Evolutionary conservation across 306 rosid species (phyloP), one percentile per base, ranked within the genome.

Genomic region (Arachis hypogaea): DNA sequence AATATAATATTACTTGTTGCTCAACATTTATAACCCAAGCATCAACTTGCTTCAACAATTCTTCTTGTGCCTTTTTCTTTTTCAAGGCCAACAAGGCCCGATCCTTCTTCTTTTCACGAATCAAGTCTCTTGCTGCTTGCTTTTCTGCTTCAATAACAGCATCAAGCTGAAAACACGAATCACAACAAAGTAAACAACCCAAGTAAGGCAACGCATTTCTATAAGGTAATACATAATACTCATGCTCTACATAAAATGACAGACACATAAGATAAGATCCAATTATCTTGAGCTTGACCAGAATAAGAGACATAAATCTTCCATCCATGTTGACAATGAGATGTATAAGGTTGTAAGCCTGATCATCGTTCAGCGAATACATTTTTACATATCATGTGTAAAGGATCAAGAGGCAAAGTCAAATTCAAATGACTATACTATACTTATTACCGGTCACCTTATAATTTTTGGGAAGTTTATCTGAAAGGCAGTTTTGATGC

Each of bases 61-160:
- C 97, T 85, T 94, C 98, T 79, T 94, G 98, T 51, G 96, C 10
- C 80, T 84, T 94, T 59, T 94, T 94, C 77, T 91, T 94, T 92
- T 86, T 94, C 57, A 94, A 81, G 9, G 96, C 92, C 68, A 94
- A 74, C 88, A 94, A 84, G 41, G 98, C 98, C 73, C 97, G 86
- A 52, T 94, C 96, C 85, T 89, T 94, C 84, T 83, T 93, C 93
- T 91, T 94, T 69, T 86, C 89, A 29, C 90, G 93, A 81, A 94
- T 87, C 85, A 94, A 84, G 73, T 94, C 96, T 77, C 85, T 84
- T 43, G 96, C 97, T 70, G 98, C 98, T 82, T 89, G 92, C 84
- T 88, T 94, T 80, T 89, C 97, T 65, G 98, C 97, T 85, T 94
- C 98, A 69, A 94, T 89, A 70, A 94, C 96, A 72, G 88, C 86